Evolutionary conservation across 1,284 basidiomycete species (phyloP).

Genomic region (Ustilago tritici): DNA sequence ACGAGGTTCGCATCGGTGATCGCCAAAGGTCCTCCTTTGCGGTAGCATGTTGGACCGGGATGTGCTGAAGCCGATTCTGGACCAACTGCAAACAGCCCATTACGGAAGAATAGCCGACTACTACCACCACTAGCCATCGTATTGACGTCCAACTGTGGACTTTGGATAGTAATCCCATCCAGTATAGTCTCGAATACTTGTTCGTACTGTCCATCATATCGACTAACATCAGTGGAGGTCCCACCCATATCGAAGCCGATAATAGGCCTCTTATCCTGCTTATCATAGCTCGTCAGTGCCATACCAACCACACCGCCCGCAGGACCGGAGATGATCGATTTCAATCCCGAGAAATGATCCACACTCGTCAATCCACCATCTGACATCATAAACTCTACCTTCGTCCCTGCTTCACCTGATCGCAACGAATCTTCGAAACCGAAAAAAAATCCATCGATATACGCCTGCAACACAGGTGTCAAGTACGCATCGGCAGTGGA

Average conservation of each 20-base stretch:
- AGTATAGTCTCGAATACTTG: slow-evolving; percentile 90
- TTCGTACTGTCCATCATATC: slow-evolving; percentile 87
- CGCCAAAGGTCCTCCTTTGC: slow-evolving; percentile 67
- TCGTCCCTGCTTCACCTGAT: slow-evolving; percentile 69
- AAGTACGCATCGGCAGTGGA: slow-evolving; percentile 96
- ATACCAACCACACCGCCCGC: slow-evolving; percentile 90
- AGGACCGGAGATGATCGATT: slow-evolving; percentile 87
- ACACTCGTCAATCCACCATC: slow-evolving; percentile 84
- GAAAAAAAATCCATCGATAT: slow-evolving; percentile 90
- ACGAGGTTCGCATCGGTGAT: slow-evolving; percentile 69
- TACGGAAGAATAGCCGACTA: slow-evolving; percentile 65
- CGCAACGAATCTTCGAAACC: slow-evolving; percentile 84
- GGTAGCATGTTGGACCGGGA: slow-evolving; percentile 67
- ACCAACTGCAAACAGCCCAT: slow-evolving; percentile 66
- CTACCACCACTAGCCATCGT: slow-evolving; percentile 68
- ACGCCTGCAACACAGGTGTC: slow-evolving; percentile 85
- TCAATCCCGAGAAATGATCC: slow-evolving; percentile 86
- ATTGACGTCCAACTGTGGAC: slow-evolving; percentile 76
- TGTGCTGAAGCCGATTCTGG: slow-evolving; percentile 67
- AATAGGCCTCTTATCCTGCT: slow-evolving; percentile 76
- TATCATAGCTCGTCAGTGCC: slow-evolving; percentile 85
- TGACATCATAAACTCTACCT: slow-evolving; percentile 69
- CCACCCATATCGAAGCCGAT: slow-evolving; percentile 77
- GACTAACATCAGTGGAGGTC: slow-evolving; percentile 86
- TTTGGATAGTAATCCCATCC: slow-evolving; percentile 88